Percentiles rank a stretch among this genome's conserved stretches.
These are phyloP conservation scores for Galeopsis tetrahit DNA, from an alignment of 257 asterid species.

Conservation along the genomic window DNA sequence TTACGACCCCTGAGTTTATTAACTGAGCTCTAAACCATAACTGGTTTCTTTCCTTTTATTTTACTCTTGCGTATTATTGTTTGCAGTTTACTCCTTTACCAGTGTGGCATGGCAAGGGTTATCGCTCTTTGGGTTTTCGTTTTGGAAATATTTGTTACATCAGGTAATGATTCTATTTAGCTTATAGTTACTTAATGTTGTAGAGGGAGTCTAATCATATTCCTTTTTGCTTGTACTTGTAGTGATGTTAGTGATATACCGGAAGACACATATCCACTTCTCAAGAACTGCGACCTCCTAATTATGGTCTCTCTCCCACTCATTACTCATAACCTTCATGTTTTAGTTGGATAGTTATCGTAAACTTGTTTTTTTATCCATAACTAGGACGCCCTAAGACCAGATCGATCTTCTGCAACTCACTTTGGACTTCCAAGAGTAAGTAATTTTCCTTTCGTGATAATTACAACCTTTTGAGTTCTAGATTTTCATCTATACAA, in stretches of 20 bases:
- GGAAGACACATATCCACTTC: conserved; percentile 90
- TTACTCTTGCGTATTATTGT: conserved; percentile 20
- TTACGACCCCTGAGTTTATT: background rate
- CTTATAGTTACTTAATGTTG: background rate
- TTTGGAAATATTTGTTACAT: conserved; percentile 90
- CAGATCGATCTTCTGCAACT: conserved; percentile 93
- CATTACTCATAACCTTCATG: conserved; percentile 16
- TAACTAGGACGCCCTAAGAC: conserved; percentile 86
- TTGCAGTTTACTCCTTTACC: conserved; percentile 92
- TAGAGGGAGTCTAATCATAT: conserved; percentile 33
- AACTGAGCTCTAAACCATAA: background rate
- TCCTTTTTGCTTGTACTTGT: conserved; percentile 39
- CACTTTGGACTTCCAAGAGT: conserved; percentile 97
- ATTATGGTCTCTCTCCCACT: conserved; percentile 65
- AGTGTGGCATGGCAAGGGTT: conserved; percentile 92
- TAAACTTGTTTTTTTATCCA: conserved; percentile 20
- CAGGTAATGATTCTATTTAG: conserved; percentile 52
- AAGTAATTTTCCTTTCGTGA: conserved; percentile 28
- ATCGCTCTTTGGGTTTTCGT: conserved; percentile 95
- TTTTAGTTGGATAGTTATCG: background rate
- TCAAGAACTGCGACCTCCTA: conserved; percentile 84
- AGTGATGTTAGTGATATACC: conserved; percentile 99
- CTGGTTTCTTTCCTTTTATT: background rate
- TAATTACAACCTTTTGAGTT: background rate
- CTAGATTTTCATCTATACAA: background rate